phyloP scores from a whole-genome alignment of 371 early-diverging fungal species.

The Globomyces sp. region DNA sequence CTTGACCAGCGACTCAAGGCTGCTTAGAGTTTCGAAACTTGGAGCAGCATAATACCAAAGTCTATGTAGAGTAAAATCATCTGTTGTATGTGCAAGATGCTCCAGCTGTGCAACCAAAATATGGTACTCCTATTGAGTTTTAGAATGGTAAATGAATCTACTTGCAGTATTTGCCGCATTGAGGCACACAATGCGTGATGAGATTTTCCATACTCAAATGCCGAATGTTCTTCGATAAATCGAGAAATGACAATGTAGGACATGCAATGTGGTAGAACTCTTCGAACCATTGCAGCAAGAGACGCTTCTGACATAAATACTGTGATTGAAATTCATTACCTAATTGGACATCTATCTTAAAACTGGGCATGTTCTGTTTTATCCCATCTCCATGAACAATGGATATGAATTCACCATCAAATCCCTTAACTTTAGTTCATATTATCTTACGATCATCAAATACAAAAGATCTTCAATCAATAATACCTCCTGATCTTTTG shows the following conservation, averaged over 20 bases:
- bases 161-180: conserved; percentile 42
- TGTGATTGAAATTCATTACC: conserved; percentile 37
- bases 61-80: conserved; percentile 80
- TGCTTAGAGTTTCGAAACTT: conserved; percentile 65
- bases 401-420: conserved; percentile 71
- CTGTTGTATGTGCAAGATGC: conserved; percentile 69
- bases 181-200: conserved; percentile 86
- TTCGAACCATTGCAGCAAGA: conserved; percentile 67
- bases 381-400: neutral
- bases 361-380: conserved; percentile 5
- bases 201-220: conserved; percentile 80
- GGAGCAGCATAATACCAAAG: conserved; percentile 86
- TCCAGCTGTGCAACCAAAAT: conserved; percentile 87
- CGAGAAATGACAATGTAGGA: conserved; percentile 68
- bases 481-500: conserved; percentile 68
- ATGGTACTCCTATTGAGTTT: conserved; percentile 52
- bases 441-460: conserved; percentile 54
- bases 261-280: conserved; percentile 73
- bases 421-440: conserved; percentile 48
- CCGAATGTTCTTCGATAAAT: conserved; percentile 70
- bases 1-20: conserved; percentile 42
- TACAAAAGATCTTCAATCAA: conserved; percentile 86
- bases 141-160: too few species aligned
- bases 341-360: conserved; percentile 16
- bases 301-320: conserved; percentile 62